phyloP scores from a whole-genome alignment of 2,329 filamentous ascomycete species.

The Hypomyces perniciosus region DNA sequence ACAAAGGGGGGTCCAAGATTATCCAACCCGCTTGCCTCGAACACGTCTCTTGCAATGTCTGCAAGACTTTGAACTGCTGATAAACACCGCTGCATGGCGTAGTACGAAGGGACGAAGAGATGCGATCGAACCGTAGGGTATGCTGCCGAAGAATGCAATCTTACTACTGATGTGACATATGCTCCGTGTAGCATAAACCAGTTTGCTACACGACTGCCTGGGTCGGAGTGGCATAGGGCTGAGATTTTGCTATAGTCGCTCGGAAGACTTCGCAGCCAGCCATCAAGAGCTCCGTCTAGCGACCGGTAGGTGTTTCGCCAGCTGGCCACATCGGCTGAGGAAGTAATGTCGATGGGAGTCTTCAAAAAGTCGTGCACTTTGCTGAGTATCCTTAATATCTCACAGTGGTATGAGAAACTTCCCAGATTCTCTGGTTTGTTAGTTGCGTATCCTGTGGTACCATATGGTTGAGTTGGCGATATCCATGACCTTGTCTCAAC shows the following conservation, averaged over 20 bases:
- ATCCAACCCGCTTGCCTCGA: constrained; percentile 37
- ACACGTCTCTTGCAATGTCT: constrained; percentile 38
- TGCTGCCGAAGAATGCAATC: constrained; percentile 38
- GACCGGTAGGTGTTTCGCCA: constrained; percentile 37
- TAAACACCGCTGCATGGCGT: constrained; percentile 39
- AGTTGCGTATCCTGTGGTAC: constrained; percentile 23
- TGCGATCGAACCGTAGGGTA: constrained; percentile 36
- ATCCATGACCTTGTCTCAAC: constrained; percentile 34
- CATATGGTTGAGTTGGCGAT: constrained; percentile 20
- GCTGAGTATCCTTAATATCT: constrained; percentile 38
- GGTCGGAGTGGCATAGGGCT: constrained; percentile 39
- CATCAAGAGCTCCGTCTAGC: constrained; percentile 34
- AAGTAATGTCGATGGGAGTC: constrained; percentile 33
- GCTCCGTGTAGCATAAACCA: constrained; percentile 43
- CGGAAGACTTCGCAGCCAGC: constrained; percentile 37
- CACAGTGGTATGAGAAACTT: constrained; percentile 40
- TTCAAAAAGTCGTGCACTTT: constrained; percentile 39
- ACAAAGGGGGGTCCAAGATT: constrained; percentile 39
- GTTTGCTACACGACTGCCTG: constrained; percentile 39
- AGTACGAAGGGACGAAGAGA: constrained; percentile 38
- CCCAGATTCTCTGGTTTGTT: constrained; percentile 38
- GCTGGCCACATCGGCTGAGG: constrained; percentile 30
- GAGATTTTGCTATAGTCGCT: constrained; percentile 42
- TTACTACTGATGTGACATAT: constrained; percentile 38
- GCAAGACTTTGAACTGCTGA: constrained; percentile 39